Base-by-base conservation (phyloP, 805 yeast species). In the Pichia scutulata region DNA sequence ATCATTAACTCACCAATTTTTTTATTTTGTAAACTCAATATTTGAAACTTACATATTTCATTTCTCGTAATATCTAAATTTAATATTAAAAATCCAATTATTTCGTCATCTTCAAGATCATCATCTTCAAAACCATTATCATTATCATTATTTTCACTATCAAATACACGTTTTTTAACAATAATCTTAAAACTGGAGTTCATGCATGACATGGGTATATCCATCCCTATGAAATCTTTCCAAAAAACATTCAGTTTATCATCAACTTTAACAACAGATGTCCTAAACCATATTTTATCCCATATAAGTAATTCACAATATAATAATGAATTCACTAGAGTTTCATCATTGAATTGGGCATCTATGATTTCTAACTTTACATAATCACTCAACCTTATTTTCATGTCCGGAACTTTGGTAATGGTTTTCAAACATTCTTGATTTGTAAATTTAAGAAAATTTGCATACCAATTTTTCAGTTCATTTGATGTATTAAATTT, bases 271-370 rank as follows among this genome's bases (percentile, higher is more conserved):
- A 83, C 83, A 7, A 78, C 70, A 2, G 89, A 82, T 0, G 97
- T 87, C 56, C 89, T 71, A 39, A 86, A 87, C 88, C 92, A 85
- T 0, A 84, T 80, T 44, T 78, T 72, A 19, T 78, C 82, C 84
- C 93, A 85, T 63, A 87, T 72, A 18, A 75, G 69, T 2, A 89
- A 71, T 58, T 89, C 96, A 2, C 86, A 80, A 60, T 86, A 90
- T 1, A 82, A 58, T 53, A 56, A 60, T 2, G 46, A 36, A 2
- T 50, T 14, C 43, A 46, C 8, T 39, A 36, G 18, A 23, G 23
- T n/a, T 23, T 10, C 22, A 46, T 26, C 21, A 37, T 46, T 74
- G 53, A 83, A 74, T 42, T 74, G 74, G 0, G 88, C 89, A 56
- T 86, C 93, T 19, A 86, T 64, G 10, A 86, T 76, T 53, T 81